These are phyloP conservation scores for Tuber umbilicatum DNA, from an alignment of 495 filamentous ascomycete species.

Conservation along the genomic window DNA sequence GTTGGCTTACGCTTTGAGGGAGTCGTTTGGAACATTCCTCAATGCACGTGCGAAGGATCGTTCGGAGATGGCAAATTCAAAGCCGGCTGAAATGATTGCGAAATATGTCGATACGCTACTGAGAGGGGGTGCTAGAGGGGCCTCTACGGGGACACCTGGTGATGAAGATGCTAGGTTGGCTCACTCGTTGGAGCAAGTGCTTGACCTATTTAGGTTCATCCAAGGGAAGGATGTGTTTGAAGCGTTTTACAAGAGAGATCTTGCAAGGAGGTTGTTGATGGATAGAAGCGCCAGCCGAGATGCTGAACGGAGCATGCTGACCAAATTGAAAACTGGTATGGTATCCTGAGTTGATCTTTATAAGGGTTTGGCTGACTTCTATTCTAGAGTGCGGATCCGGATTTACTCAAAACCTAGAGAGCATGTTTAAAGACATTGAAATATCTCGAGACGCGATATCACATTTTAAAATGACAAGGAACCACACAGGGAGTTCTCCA, in stretches of 20 bases:
- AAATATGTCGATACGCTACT: constrained; percentile 92
- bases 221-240: constrained; percentile 97
- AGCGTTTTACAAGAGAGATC: constrained; percentile 96
- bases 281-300: constrained; percentile 85
- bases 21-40: constrained; percentile 82
- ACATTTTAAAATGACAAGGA: constrained; percentile 56
- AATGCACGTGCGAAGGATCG: constrained; percentile 67
- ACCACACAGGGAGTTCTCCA: constrained; percentile 44
- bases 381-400: constrained; percentile 72
- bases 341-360: constrained; percentile 11
- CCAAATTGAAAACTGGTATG: constrained; percentile 70
- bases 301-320: constrained; percentile 90
- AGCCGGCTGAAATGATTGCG: constrained; percentile 96
- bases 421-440: constrained; percentile 98
- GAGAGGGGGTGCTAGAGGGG: constrained; percentile 71
- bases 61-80: constrained; percentile 75
- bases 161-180: constrained; percentile 89
- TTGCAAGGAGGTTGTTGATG: constrained; percentile 82
- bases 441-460: constrained; percentile 76
- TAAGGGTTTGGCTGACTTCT: constrained; percentile 6
- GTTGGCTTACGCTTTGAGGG: constrained; percentile 67
- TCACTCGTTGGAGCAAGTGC: constrained; percentile 77
- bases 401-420: constrained; percentile 94
- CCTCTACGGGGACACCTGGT: constrained; percentile 47
- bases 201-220: constrained; percentile 94